Evolutionary conservation across 2,329 filamentous ascomycete species (phyloP).

Genomic region (Xylaria hypoxylon): DNA sequence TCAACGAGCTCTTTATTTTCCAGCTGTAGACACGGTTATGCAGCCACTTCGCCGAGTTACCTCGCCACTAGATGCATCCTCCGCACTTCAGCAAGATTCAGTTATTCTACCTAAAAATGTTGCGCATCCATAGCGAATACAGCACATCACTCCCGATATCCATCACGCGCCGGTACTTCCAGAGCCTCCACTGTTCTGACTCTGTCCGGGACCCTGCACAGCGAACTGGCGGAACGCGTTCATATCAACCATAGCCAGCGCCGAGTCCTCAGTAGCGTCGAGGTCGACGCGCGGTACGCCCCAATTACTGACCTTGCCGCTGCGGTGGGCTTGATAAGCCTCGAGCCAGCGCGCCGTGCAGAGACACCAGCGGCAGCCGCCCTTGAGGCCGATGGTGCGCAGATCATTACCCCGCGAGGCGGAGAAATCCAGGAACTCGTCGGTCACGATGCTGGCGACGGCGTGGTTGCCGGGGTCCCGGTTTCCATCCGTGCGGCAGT

Average conservation of each 20-base stretch:
- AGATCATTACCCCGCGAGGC: constrained; percentile 70
- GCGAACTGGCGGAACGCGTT: constrained; percentile 64
- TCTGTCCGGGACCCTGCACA: constrained; percentile 42
- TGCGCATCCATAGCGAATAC: background rate
- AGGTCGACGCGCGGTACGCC: constrained; percentile 58
- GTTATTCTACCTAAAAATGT: background rate
- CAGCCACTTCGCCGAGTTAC: background rate
- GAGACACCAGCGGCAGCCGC: constrained; percentile 72
- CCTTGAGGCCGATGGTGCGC: constrained; percentile 63
- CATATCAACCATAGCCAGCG: constrained; percentile 59
- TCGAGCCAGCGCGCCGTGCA: constrained; percentile 71
- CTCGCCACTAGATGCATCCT: background rate
- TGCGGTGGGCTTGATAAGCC: constrained; percentile 65
- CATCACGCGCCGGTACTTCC: constrained; percentile 9
- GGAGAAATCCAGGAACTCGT: constrained; percentile 72
- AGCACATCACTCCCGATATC: background rate
- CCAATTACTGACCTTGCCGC: constrained; percentile 52
- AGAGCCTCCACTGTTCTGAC: constrained; percentile 15
- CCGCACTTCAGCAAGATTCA: background rate
- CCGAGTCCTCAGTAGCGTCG: constrained; percentile 64
- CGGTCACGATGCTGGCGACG: constrained; percentile 67
- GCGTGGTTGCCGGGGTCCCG: constrained; percentile 70
- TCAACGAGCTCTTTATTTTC: too few species aligned
- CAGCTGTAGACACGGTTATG: too few species aligned
- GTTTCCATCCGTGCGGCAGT: constrained; percentile 63